Base-by-base conservation (phyloP, 164 flowering plant species). In the Aristolochia fimbriata region DNA sequence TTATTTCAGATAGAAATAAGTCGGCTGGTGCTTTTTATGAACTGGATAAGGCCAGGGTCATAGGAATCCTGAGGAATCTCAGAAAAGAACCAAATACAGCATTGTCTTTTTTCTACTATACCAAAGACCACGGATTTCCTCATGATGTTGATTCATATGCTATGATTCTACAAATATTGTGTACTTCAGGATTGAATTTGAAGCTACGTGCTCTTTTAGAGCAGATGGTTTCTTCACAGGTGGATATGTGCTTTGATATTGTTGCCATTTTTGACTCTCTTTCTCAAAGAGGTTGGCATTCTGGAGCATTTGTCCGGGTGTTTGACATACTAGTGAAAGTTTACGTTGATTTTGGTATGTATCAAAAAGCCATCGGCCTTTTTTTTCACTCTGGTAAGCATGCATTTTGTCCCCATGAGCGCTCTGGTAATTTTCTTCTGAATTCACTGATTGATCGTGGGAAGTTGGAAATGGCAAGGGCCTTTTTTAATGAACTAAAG, bases 351-450 rank as follows among this genome's bases (percentile, higher is more conserved):
- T 24, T 59, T 37, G 70, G 70, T 7, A 78, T 78, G 91, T 85
- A 83, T 68, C 82, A 80, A 58, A 85, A 86, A 57, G 93, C 85
- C 12, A 68, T 76, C 37, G 80, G 80, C 58, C 46, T 69, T 21
- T 64, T 84, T 30, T 81, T 81, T 20, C 71, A 57, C 23, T 62
- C 68, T 7, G 61, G 60, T 48, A 60, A 74, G 22, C 59, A 49
- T 51, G 83, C 81, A 7, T 66, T 76, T 65, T 59, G 75, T 17
- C 86, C 83, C 0, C 64, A 57, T 68, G 67, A 85, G 37, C 62
- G 61, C 43, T 56, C 86, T 1, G 84, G 82, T 64, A 86, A 91
- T 63, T 85, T 76, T 66, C 65, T 91, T n/a, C 64, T 91, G 61
- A 84, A 78, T 65, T 61, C 72, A 22, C 62, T 91, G 69, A 63